Percentiles rank a stretch among this genome's conserved stretches.
phyloP scores from a whole-genome alignment of 768 basidiomycete genomes.

The Termitomyces sp. region DNA sequence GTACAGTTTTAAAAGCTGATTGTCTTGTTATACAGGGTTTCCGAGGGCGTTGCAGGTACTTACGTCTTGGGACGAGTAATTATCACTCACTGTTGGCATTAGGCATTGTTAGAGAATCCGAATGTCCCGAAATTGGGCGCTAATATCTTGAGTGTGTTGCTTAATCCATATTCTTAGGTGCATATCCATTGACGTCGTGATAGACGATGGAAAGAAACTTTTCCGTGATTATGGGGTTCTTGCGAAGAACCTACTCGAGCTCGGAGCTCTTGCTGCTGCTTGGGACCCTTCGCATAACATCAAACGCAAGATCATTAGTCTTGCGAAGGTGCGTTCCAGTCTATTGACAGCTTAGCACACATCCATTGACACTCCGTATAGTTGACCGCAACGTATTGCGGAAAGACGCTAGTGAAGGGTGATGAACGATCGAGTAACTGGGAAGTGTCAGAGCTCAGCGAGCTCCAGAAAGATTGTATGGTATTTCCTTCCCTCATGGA shows the following conservation, averaged over 20 bases:
- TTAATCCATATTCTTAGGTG: background rate
- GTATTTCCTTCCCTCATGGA: background rate
- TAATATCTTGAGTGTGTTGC: conserved; percentile 25
- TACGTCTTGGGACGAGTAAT: no score
- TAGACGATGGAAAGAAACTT: conserved; percentile 33
- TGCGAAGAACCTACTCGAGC: conserved; percentile 28
- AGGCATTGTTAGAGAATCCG: conserved; percentile 27
- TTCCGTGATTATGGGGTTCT: conserved; percentile 34
- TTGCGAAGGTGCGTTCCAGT: conserved; percentile 24
- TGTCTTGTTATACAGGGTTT: conserved; percentile 18
- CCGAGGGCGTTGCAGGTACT: conserved; percentile 23
- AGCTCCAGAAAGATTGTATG: conserved; percentile 24
- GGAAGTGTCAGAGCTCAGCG: conserved; percentile 22
- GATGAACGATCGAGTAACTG: conserved; percentile 26
- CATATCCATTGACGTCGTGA: background rate
- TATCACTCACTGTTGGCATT: background rate
- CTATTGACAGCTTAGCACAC: background rate
- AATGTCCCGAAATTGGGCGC: conserved; percentile 25
- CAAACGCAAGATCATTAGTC: conserved; percentile 23
- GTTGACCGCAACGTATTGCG: conserved; percentile 28
- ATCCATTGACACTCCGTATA: conserved; percentile 2
- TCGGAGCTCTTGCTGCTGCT: conserved; percentile 24
- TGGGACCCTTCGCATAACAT: conserved; percentile 21
- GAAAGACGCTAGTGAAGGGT: conserved; percentile 25
- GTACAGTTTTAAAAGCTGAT: background rate